These are phyloP conservation scores for Laburnicola sp. DNA, from an alignment of 2,329 filamentous ascomycete genomes.

Conservation along the genomic window DNA sequence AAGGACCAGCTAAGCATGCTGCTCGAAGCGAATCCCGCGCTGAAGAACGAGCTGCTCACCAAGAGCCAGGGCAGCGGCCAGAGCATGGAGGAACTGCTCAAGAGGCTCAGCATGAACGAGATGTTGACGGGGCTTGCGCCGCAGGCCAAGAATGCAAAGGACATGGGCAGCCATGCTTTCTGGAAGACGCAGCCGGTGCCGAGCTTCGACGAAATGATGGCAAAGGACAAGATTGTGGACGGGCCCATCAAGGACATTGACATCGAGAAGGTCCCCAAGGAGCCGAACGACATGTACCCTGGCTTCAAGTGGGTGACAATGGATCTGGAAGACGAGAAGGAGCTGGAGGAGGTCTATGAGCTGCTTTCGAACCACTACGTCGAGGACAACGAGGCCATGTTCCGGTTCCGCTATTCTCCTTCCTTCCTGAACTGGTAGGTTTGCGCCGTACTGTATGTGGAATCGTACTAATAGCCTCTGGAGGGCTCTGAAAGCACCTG, in stretches of 20 bases:
- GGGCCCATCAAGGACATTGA: slow-evolving; percentile 83
- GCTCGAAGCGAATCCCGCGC: slow-evolving; percentile 44
- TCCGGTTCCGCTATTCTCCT: slow-evolving; percentile 93
- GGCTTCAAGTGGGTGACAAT: slow-evolving; percentile 95
- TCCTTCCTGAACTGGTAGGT: slow-evolving; percentile 84
- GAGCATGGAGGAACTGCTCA: slow-evolving; percentile 54
- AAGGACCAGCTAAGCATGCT: slow-evolving; percentile 45
- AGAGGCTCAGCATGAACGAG: slow-evolving; percentile 68
- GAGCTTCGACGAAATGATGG: slow-evolving; percentile 64
- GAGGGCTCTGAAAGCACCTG: slow-evolving; percentile 91
- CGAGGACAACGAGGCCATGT: slow-evolving; percentile 95
- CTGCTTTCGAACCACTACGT: slow-evolving; percentile 93
- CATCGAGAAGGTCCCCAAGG: slow-evolving; percentile 75
- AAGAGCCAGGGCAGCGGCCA: slow-evolving; percentile 37
- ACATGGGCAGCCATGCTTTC: slow-evolving; percentile 97
- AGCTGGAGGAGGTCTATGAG: slow-evolving; percentile 87
- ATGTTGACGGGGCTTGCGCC: slow-evolving; percentile 75
- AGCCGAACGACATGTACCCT: slow-evolving; percentile 69
- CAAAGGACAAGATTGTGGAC: slow-evolving; percentile 59
- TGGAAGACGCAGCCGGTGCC: slow-evolving; percentile 97
- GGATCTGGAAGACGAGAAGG: slow-evolving; percentile 75
- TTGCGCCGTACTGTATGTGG: too few species aligned
- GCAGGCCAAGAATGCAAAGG: slow-evolving; percentile 85
- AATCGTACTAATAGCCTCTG: slow-evolving; percentile 13
- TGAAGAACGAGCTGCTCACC: slow-evolving; percentile 42